phyloP scores from a whole-genome alignment of 306 rosid species.

The Albizia julibrissin region DNA sequence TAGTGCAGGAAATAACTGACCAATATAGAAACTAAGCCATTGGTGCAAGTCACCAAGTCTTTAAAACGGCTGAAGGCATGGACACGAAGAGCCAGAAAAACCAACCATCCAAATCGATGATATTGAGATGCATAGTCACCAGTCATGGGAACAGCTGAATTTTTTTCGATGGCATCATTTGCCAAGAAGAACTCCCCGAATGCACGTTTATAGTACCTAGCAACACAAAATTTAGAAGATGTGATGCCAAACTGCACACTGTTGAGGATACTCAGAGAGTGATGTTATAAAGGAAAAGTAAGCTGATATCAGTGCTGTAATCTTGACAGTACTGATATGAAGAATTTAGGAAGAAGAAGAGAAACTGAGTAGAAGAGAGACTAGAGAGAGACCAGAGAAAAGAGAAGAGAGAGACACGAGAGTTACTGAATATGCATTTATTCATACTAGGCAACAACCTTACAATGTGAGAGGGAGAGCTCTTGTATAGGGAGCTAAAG shows the following conservation, averaged over 20 bases:
- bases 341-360: too few species aligned
- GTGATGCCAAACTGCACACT: slow-evolving; percentile 3
- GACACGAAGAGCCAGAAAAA: slow-evolving; percentile 93
- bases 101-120: slow-evolving; percentile 98
- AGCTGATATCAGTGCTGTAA: too few species aligned
- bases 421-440: too few species aligned
- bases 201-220: slow-evolving; percentile 84
- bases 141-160: slow-evolving; percentile 26
- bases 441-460: too few species aligned
- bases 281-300: neutral
- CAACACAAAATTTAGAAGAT: slow-evolving; percentile 31
- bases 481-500: too few species aligned
- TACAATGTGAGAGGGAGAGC: too few species aligned
- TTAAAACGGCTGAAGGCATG: slow-evolving; percentile 88
- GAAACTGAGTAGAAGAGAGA: too few species aligned
- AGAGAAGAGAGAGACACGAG: too few species aligned
- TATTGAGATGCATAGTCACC: slow-evolving; percentile 63
- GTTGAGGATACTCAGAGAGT: slow-evolving; percentile 16
- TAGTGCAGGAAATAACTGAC: slow-evolving; percentile 51
- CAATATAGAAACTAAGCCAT: slow-evolving; percentile 87
- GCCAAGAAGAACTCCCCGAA: slow-evolving; percentile 77
- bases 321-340: too few species aligned
- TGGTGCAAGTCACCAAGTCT: slow-evolving; percentile 91
- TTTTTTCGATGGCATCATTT: slow-evolving; percentile 55
- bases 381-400: too few species aligned